A percentile compares a stretch with the other conserved stretches of the same genome.
Conservation (phyloP, 495 filamentous ascomycete genomes). For the Aspergillus coremiiformis region DNA sequence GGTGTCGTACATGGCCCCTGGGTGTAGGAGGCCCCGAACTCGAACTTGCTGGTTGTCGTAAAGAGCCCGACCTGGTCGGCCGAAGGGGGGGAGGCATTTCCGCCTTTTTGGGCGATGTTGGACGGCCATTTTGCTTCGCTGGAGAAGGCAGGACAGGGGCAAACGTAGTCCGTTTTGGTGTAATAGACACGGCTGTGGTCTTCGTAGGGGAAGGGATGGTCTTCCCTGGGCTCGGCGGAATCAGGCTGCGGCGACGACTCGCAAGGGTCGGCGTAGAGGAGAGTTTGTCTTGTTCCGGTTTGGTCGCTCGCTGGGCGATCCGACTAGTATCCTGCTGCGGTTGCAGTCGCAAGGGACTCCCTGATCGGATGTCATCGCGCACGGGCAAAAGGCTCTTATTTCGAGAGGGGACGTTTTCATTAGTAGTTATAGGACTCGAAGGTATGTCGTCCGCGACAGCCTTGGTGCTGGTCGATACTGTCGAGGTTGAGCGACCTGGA, state of each 20-base stretch:
- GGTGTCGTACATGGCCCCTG: constrained; percentile 30
- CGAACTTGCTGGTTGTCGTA: constrained; percentile 28
- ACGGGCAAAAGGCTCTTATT: constrained; percentile 11
- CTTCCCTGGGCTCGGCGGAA: constrained; percentile 24
- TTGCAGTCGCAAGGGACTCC: neutral
- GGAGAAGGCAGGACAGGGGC: constrained; percentile 25
- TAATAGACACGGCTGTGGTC: constrained; percentile 11
- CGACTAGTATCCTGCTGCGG: constrained; percentile 6
- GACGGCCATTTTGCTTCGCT: constrained; percentile 20
- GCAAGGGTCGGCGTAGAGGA: constrained; percentile 3
- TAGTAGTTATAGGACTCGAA: constrained; percentile 2
- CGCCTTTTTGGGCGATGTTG: constrained; percentile 31
- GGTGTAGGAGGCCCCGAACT: constrained; percentile 10
- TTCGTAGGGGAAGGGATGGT: constrained; percentile 9
- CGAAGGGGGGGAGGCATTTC: constrained; percentile 35
- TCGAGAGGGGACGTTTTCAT: constrained; percentile 6
- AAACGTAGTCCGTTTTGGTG: constrained; percentile 15
- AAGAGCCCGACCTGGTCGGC: constrained; percentile 33
- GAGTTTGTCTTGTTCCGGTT: constrained; percentile 6
- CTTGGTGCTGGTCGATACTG: constrained; percentile 3
- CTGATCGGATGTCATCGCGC: constrained; percentile 7
- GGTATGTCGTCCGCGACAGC: neutral
- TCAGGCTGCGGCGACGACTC: constrained; percentile 30
- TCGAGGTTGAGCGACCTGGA: constrained; percentile 25
- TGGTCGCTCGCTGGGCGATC: constrained; percentile 2